A percentile compares a stretch with the other conserved stretches of the same genome.
Conservation (phyloP, 1,284 basidiomycete species). For the Phlebopus sp. region DNA sequence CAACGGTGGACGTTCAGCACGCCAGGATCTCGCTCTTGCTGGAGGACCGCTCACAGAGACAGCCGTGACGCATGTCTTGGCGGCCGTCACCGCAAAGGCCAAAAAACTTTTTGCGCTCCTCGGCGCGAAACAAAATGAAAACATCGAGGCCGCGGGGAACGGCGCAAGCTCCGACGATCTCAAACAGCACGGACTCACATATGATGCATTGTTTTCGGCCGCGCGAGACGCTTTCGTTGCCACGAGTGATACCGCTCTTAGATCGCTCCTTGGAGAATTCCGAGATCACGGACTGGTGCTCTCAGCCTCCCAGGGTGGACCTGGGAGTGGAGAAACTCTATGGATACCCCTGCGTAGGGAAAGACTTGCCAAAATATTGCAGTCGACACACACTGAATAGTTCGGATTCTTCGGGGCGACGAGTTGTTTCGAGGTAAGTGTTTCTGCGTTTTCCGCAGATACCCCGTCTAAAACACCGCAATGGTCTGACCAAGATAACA, state of each 20-base stretch:
- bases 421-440: too few species aligned
- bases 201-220: constrained; percentile 60
- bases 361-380: constrained; percentile 46
- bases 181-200: constrained; percentile 46
- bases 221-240: constrained; percentile 83
- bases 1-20: constrained; percentile 38
- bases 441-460: too few species aligned
- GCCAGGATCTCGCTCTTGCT: constrained; percentile 34
- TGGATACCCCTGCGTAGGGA: constrained; percentile 85
- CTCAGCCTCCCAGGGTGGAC: constrained; percentile 40
- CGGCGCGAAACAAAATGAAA: constrained; percentile 59
- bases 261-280: constrained; percentile 83
- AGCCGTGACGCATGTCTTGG: constrained; percentile 80
- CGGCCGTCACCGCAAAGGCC: constrained; percentile 84
- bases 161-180: constrained; percentile 20
- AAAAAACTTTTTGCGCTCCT: constrained; percentile 75
- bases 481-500: too few species aligned
- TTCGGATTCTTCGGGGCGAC: background rate
- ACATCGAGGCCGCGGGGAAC: constrained; percentile 30
- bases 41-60: constrained; percentile 66
- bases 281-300: constrained; percentile 84
- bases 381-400: constrained; percentile 19
- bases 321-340: constrained; percentile 53
- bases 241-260: constrained; percentile 79
- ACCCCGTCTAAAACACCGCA: too few species aligned